phyloP scores from a whole-genome alignment of 192 early-diverging fungal genomes.

The Dissophora globulifera region DNA sequence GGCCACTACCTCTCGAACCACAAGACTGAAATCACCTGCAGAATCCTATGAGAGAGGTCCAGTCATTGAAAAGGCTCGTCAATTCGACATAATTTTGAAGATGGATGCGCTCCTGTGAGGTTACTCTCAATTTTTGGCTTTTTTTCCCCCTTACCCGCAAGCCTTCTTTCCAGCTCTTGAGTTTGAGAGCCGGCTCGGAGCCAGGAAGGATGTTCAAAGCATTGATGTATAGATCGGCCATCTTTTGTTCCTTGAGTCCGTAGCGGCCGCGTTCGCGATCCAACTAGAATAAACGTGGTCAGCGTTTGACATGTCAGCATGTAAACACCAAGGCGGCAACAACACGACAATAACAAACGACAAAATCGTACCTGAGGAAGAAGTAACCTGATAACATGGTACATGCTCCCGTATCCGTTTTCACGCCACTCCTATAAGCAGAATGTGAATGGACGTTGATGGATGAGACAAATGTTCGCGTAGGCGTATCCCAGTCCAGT shows the following conservation, averaged over 20 bases:
- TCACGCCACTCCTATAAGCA: slow-evolving; percentile 34
- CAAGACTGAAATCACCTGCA: slow-evolving; percentile 72
- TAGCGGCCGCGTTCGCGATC: slow-evolving; percentile 69
- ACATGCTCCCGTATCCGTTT: slow-evolving; percentile 41
- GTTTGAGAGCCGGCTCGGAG: slow-evolving; percentile 67
- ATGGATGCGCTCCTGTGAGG: too few relatives aligned
- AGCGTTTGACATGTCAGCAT: not conserved
- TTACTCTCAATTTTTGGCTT: too few relatives aligned
- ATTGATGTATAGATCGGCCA: slow-evolving; percentile 73
- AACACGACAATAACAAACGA: too few relatives aligned
- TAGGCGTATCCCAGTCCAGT: too few relatives aligned
- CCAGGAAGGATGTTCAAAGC: slow-evolving; percentile 65
- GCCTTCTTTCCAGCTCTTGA: slow-evolving; percentile 70
- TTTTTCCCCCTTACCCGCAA: too few relatives aligned
- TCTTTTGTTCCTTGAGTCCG: slow-evolving; percentile 72
- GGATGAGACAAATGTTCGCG: not conserved
- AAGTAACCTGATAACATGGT: slow-evolving; percentile 50
- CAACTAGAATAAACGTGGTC: slow-evolving; percentile 36
- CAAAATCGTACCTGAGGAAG: slow-evolving; percentile 38
- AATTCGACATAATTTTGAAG: too few relatives aligned
- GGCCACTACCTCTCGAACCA: slow-evolving; percentile 58
- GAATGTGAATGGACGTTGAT: not conserved
- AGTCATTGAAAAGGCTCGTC: not conserved
- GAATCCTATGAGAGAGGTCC: too few relatives aligned
- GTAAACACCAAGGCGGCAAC: too few relatives aligned